Percentiles rank a stretch among this genome's conserved stretches.
Evolutionary conservation across 108 stramenopile genomes (phyloP).

Genomic region (Parietichytrium sp.): DNA sequence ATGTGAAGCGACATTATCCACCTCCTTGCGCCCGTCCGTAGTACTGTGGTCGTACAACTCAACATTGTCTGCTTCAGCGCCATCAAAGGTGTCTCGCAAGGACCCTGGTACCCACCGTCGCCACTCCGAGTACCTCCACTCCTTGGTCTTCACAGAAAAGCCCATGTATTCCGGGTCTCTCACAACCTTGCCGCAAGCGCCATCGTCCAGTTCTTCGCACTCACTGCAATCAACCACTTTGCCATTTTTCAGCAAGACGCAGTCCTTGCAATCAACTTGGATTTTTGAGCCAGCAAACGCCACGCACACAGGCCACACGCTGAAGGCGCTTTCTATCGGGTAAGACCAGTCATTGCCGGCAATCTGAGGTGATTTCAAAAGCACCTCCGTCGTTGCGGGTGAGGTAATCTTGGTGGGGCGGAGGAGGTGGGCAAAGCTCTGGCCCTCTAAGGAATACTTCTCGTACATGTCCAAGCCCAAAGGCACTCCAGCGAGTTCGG

Average conservation of each 20-base stretch:
- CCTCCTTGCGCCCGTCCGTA: not conserved
- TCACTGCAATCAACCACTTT: not conserved
- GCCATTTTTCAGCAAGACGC: not conserved
- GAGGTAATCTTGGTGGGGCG: not conserved
- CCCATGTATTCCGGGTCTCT: not conserved
- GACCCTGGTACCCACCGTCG: not conserved
- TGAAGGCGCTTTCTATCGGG: not conserved
- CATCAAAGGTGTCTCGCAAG: not conserved
- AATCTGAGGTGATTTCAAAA: not conserved
- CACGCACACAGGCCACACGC: conserved; percentile 30
- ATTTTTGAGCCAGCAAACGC: not conserved
- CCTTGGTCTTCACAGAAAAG: not conserved
- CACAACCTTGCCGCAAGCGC: not conserved
- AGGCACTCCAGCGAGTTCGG: conserved; percentile 21
- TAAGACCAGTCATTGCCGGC: not conserved
- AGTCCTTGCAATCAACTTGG: not conserved
- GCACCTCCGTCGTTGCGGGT: not conserved
- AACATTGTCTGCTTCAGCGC: not conserved
- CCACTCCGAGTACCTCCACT: conserved; percentile 10
- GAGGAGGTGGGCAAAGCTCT: not conserved
- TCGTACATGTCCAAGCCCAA: not conserved
- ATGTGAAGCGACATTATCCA: not conserved
- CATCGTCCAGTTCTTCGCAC: not conserved
- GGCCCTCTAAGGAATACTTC: not conserved
- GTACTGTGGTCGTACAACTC: conserved; percentile 20